A percentile compares a stretch with the other conserved stretches of the same genome.
Conservation (phyloP, 1,139 yeast genomes). For the Chernovozyma aurita region DNA sequence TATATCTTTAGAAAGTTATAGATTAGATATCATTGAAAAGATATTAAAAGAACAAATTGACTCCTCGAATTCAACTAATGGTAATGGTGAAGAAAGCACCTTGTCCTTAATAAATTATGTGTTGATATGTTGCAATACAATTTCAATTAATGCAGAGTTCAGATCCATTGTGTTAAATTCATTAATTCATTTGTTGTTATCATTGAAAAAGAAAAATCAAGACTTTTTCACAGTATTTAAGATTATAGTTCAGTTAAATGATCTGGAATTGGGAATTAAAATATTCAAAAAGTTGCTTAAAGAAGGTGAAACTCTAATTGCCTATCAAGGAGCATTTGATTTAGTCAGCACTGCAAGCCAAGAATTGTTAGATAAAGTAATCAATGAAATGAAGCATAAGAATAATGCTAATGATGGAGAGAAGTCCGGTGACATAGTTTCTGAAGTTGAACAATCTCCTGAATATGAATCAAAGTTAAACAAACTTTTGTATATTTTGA, state of each 20-base stretch:
- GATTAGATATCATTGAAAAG: slow-evolving; percentile 73
- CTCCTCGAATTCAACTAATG: slow-evolving; percentile 14
- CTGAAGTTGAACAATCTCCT: not conserved
- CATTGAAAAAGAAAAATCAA: slow-evolving; percentile 56
- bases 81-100: slow-evolving; percentile 42
- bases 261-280: slow-evolving; percentile 60
- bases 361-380: slow-evolving; percentile 68
- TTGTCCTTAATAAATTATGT: slow-evolving; percentile 67
- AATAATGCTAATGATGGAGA: no score
- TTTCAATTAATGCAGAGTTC: slow-evolving; percentile 51
- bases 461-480: not conserved
- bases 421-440: no score
- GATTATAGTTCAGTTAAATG: slow-evolving; percentile 85
- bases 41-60: slow-evolving; percentile 49
- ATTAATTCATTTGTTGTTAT: slow-evolving; percentile 56
- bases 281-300: slow-evolving; percentile 59
- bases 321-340: slow-evolving; percentile 94
- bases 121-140: slow-evolving; percentile 66
- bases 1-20: slow-evolving; percentile 80
- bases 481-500: slow-evolving; percentile 58
- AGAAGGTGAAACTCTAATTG: slow-evolving; percentile 46
- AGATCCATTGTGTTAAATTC: slow-evolving; percentile 60
- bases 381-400: slow-evolving; percentile 39
- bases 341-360: slow-evolving; percentile 92
- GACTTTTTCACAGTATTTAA: slow-evolving; percentile 77